Base-by-base conservation (phyloP, 2,329 filamentous ascomycete genomes). In the Rhinocladiella mackenziei region DNA sequence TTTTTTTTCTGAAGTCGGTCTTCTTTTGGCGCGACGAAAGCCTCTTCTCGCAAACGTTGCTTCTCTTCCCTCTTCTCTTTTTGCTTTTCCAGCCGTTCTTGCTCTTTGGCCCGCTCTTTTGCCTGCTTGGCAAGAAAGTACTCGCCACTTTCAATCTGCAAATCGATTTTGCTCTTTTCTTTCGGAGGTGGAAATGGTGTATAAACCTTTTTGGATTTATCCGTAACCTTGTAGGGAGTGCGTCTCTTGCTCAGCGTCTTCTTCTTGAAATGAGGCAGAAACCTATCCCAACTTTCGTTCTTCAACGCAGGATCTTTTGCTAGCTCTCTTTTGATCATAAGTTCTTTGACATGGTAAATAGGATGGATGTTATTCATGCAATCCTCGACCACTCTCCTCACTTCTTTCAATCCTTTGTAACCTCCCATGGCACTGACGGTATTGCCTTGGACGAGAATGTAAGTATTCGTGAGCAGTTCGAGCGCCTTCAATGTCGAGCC, bases 81-180 rank as follows among this genome's bases (percentile, higher is more conserved):
- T 71, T 95, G 89, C 67, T 84, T 83, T 65, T 94, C 88, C 61
- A 87, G 77, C 55, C 88, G 75, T 60, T 87, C 85, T 62, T 91
- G 84, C 66, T 85, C 82, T 34, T 75, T 81, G 42, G 83, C 84
- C 50, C 89, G 77, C 60, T 94, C 87, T 75, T 94, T 95, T 48
- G 88, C 89, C 61, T 89, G 81, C 74, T 95, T 95, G 62, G 83
- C 83, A 62, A 98, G 69, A 67, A 97, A 97, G 71, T 94, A 98
- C 71, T 97, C 91, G 69, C 92, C 91, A 58, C 81, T 89, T 74
- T 98, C 92, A 72, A 98, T 95, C 76, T 98, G 91, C 67, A 89
- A 70, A 68, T 98, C 92, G 58, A 98, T 79, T 80, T 97, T 98
- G 80, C 89, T 96, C 86, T 95, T 95, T 76, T 98, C 91, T 55